Conservation (phyloP, 257 asterid genomes). For the Craterostigma plantagineum region DNA sequence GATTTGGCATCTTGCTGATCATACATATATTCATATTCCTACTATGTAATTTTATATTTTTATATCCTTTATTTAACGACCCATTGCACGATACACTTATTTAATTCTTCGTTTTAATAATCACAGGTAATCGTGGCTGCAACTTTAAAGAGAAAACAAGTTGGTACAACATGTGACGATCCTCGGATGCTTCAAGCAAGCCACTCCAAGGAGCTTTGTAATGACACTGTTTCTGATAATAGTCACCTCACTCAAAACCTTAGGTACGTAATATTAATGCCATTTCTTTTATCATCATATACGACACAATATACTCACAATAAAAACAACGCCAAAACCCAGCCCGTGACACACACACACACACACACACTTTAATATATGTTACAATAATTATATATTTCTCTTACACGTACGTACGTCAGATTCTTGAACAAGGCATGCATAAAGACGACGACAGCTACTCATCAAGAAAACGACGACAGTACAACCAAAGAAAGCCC, state of each 20-base stretch:
- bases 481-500: slow-evolving; percentile 17
- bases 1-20: slow-evolving; percentile 26
- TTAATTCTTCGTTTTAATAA: neutral
- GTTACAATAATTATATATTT: no score
- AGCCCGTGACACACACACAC: no score
- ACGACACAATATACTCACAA: no score
- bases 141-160: slow-evolving; percentile 42
- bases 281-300: no score
- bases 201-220: slow-evolving; percentile 19
- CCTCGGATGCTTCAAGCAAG: slow-evolving; percentile 45
- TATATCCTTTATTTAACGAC: no score
- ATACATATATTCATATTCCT: no score
- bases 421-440: slow-evolving; percentile 94
- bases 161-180: slow-evolving; percentile 27
- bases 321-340: no score
- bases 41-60: no score
- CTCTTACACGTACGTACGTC: no score
- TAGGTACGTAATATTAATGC: no score
- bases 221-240: slow-evolving; percentile 14
- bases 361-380: no score
- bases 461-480: no score
- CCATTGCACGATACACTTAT: neutral
- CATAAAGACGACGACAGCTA: slow-evolving; percentile 19
- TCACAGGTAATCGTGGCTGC: slow-evolving; percentile 83
- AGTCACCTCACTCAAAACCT: slow-evolving; percentile 40